Evolutionary conservation across 371 early-diverging fungal genomes (phyloP).

Genomic region (Mucor circinelloides): DNA sequence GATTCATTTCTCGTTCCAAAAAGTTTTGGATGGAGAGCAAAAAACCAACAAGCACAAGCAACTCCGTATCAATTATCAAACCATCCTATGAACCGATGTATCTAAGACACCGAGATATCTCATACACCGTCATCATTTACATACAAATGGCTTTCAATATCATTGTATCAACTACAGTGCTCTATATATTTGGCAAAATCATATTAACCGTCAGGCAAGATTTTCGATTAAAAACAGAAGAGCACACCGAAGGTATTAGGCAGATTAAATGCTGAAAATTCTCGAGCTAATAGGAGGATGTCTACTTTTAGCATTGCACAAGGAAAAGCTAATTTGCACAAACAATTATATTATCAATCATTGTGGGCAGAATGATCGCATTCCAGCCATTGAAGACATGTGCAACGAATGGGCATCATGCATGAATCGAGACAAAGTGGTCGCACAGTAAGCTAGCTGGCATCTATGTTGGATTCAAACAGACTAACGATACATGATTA

Average conservation of each 20-base stretch:
- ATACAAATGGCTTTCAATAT: constrained; percentile 65
- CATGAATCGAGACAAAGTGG: constrained; percentile 71
- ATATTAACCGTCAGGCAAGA: constrained; percentile 68
- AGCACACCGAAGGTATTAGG: constrained; percentile 57
- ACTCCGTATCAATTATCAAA: neutral
- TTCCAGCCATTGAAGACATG: constrained; percentile 77
- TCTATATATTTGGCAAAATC: constrained; percentile 62
- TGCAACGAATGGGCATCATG: constrained; percentile 84
- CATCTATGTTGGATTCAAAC: neutral
- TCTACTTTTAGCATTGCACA: constrained; percentile 44
- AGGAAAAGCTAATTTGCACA: constrained; percentile 69
- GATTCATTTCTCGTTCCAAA: neutral
- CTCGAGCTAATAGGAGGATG: neutral
- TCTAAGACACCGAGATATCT: constrained; percentile 25
- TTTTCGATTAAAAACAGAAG: constrained; percentile 67
- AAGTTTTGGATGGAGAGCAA: constrained; percentile 2
- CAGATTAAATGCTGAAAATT: neutral
- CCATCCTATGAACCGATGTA: constrained; percentile 4
- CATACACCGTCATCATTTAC: constrained; percentile 46
- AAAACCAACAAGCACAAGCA: neutral
- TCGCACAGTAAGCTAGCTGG: constrained; percentile 52
- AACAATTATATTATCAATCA: constrained; percentile 75
- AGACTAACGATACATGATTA: neutral
- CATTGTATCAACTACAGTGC: constrained; percentile 49
- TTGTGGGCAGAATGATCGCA: constrained; percentile 71